Evolutionary conservation across 2,329 filamentous ascomycete species (phyloP), one percentile per base, ranked within the genome.

Genomic region (Neobulgaria alba): DNA sequence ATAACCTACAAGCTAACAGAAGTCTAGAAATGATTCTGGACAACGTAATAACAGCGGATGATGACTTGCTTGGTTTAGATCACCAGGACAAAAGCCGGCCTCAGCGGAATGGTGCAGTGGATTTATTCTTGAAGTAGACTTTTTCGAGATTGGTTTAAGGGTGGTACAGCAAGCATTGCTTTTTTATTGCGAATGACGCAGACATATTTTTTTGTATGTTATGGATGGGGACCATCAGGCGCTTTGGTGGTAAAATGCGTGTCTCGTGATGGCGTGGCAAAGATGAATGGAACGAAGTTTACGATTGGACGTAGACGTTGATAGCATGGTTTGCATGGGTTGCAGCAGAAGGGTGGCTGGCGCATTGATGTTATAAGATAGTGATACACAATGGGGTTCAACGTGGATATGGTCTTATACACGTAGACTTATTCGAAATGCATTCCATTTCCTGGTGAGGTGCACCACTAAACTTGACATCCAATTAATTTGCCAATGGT

Each of bases 41-140:
- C 9, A 41, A 82, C 76, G 79, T 50, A 72, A 80, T 54, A 42
- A 61, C 57, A 18, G 66, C 64, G 3, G 71, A 77, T 18, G 79
- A 83, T 47, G 76, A 82, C 48, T 67, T 69, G 48, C 68, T 84
- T 43, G 79, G 79, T 14, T 60, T 84, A 46, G 79, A 84, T 57
- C 79, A 84, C 51, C 63, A 73, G 34, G 79, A 83, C 62, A 72
- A 77, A 54, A 67, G 75, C 38, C 68, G 76, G 51, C 62, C 68
- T 15, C 52, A 73, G 49, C 68, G 76, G 44, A 80, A 79, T 54
- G 77, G 77, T 33, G 70, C 67, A 48, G 72, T 72, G 32, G 78
- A 82, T 56, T 66, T 82, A 56, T 81, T 81, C 63, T 71, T 81
- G 43, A 58, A 54, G 52, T 61, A 59, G 55, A 55, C 38, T 52